Base-by-base conservation (phyloP, 352 stramenopile species). In the Pythium angustatum region DNA sequence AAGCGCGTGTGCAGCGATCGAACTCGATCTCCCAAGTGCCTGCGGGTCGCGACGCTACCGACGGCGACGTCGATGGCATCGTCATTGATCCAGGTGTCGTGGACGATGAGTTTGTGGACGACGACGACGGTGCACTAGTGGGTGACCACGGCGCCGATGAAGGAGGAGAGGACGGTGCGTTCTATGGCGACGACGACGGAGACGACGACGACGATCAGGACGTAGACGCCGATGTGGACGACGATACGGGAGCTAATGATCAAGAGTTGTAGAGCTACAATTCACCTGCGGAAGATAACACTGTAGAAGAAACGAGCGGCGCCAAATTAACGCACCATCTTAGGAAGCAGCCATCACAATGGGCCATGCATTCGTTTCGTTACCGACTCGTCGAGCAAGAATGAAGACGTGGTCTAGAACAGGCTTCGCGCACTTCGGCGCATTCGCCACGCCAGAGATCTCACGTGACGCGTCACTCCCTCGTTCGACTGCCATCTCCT, bases 61-160 rank as follows among this genome's bases (percentile, higher is more conserved):
- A 64, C 26, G 54, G 21, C 8, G 58, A 62, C 17, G 36, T 62
- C 6, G 64, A 64, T 10, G 63, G 50, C 19, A 70, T 71, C 57
- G 24, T 71, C 10, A 64, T 71, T 40, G 64, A 71, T 47, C 31
- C 64, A 6, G 34, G 50, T 6, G 64, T 71, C 10, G 49, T 71
- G 33, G 64, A 63, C 34, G 64, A 71, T 22, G 64, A 66, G 3
- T 65, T 66, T 27, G 53, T 62, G 12, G 58, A 63, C 15, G 64
- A 71, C 19, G 57, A 71, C 9, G 52, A 68, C 21, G 53, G 19
- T 11, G 11, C 19, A 59, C 34, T 14, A 19, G 26, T 19, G 10
- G 31, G 24, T 33, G n/a, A 28, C 47, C n/a, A 56, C 57, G 57
- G 7, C 7, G 44, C 1, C 27, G 44, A 34, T 19, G 49, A 26